A percentile compares a stretch with the other conserved stretches of the same genome.
phyloP scores from a whole-genome alignment of 192 early-diverging fungal species.

The Geranomyces variabilis region DNA sequence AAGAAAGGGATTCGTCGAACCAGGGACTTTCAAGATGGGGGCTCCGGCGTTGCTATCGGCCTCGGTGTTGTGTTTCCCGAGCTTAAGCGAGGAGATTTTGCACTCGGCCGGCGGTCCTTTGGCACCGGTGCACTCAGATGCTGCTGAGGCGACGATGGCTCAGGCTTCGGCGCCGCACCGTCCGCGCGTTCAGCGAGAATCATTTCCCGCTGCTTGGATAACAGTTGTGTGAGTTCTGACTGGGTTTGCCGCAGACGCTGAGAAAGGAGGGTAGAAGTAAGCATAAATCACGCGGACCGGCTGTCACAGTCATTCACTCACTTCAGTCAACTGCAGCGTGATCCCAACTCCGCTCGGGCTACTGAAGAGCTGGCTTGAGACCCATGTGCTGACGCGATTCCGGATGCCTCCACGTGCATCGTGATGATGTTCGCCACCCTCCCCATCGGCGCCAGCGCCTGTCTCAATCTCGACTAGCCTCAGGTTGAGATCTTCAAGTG shows the following conservation, averaged over 20 bases:
- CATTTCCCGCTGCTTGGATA: slow-evolving; percentile 17
- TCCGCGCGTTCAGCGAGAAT: not conserved
- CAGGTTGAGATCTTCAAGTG: slow-evolving; percentile 24
- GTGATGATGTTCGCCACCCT: too few relatives aligned
- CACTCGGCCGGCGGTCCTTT: slow-evolving; percentile 9
- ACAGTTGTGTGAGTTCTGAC: slow-evolving; percentile 19
- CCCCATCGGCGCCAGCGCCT: not conserved
- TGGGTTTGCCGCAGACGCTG: slow-evolving; percentile 28
- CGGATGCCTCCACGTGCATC: not conserved
- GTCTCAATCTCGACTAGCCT: slow-evolving; percentile 18
- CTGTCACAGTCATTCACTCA: too few relatives aligned
- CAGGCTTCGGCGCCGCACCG: not conserved
- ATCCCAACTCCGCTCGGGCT: slow-evolving; percentile 20
- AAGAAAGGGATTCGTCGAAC: too few relatives aligned
- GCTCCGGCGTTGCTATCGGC: slow-evolving; percentile 14
- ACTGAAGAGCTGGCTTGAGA: slow-evolving; percentile 21
- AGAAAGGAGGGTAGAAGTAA: too few relatives aligned
- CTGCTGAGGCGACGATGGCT: not conserved
- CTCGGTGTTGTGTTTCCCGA: slow-evolving; percentile 17
- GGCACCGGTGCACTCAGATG: not conserved
- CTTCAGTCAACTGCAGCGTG: slow-evolving; percentile 27
- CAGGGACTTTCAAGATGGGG: not conserved
- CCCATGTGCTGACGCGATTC: slow-evolving; percentile 24
- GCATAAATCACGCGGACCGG: too few relatives aligned
- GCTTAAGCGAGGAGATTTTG: slow-evolving; percentile 1